These are phyloP conservation scores for Leptographium lundbergii DNA, from an alignment of 2,329 filamentous ascomycete genomes.

Conservation along the genomic window DNA sequence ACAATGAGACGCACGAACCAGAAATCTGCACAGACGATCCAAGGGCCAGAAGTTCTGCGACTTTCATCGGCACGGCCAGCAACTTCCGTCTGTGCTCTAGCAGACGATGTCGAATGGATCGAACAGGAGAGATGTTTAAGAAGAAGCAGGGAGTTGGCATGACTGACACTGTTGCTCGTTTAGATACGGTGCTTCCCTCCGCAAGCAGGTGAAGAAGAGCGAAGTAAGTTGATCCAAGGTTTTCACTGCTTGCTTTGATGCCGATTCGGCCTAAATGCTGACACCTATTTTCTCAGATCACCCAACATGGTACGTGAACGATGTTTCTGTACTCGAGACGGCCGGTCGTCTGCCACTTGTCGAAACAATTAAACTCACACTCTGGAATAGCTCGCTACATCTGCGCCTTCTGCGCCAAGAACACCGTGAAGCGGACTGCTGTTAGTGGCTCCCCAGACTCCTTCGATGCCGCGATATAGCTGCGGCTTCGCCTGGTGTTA, in stretches of 20 bases:
- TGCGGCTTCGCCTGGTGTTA: background rate
- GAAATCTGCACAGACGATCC: background rate
- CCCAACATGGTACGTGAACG: constrained; percentile 53
- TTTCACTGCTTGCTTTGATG: background rate
- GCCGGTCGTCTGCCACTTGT: background rate
- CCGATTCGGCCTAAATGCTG: background rate
- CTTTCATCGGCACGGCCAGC: background rate
- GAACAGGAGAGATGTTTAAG: background rate
- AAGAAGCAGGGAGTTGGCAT: background rate
- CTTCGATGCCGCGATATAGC: background rate
- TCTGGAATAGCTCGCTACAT: constrained; percentile 58
- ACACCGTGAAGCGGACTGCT: constrained; percentile 64
- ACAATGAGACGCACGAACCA: background rate
- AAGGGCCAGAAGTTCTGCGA: background rate
- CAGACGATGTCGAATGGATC: background rate
- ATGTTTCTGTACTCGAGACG: background rate
- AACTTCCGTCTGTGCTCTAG: background rate
- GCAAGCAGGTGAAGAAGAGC: constrained; percentile 99
- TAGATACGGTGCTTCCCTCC: constrained; percentile 94
- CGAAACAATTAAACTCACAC: background rate
- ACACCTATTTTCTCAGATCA: constrained; percentile 36
- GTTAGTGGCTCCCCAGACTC: constrained; percentile 55
- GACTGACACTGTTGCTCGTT: background rate
- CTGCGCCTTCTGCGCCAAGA: constrained; percentile 99
- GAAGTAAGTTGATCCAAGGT: constrained; percentile 35